phyloP scores from a whole-genome alignment of 768 basidiomycete genomes.

The Coprinopsis strossmayeri region DNA sequence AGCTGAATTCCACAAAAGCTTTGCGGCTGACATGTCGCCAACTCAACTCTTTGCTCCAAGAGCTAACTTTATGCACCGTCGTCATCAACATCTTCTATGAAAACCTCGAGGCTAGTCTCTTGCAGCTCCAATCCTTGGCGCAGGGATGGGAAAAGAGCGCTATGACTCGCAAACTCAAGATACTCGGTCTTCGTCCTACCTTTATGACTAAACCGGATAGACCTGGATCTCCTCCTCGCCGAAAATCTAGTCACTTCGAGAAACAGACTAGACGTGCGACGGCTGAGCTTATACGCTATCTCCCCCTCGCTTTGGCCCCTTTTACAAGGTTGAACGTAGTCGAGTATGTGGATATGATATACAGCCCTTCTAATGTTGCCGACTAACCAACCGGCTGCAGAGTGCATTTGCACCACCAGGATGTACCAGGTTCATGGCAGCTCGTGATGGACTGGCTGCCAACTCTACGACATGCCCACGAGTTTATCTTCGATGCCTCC shows the following conservation, averaged over 20 bases:
- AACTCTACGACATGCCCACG: background rate
- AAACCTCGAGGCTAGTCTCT: background rate
- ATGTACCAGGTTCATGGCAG: background rate
- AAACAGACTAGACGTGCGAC: background rate
- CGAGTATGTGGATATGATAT: background rate
- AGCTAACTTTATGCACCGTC: background rate
- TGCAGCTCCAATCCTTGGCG: background rate
- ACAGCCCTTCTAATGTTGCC: background rate
- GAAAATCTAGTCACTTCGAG: background rate
- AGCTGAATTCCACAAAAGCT: background rate
- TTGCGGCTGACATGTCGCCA: background rate
- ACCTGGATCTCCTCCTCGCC: background rate
- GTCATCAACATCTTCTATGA: background rate
- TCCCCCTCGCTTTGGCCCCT: background rate
- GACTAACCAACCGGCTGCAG: background rate
- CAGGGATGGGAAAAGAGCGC: background rate
- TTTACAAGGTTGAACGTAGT: background rate
- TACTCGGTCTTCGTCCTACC: background rate
- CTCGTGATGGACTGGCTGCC: background rate
- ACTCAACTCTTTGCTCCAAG: background rate
- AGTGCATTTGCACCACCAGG: background rate
- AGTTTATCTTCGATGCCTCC: background rate
- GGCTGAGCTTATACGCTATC: background rate
- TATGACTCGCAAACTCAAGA: background rate
- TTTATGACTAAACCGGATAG: background rate